Base-by-base conservation (phyloP, 306 rosid species). In the Albizia julibrissin region DNA sequence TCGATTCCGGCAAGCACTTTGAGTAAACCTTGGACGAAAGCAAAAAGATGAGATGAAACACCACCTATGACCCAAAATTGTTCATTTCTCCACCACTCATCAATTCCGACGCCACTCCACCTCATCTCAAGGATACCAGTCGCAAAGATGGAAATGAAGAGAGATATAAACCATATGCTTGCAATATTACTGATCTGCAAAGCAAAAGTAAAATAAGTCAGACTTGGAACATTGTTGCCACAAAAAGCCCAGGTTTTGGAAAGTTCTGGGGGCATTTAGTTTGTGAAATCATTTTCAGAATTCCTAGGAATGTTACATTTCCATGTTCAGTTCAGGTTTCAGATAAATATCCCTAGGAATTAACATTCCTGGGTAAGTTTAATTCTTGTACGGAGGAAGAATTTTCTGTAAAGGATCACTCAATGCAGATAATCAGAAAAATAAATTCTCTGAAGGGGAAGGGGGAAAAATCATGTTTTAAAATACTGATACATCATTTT, bases 61-160 rank as follows among this genome's bases (percentile, higher is more conserved):
- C 99, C 99, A 52, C 99, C 98, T 0, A 96, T 96, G 31, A 96
- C 99, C 99, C 99, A 96, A 80, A 95, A 95, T 75, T 93, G 99
- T 79, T 95, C 99, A 10, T 95, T 95, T 82, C 99, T 95, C 99
- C 99, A 95, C 99, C 98, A 95, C 82, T 95, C 99, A 0, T 95
- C 99, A 0, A 95, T 92, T 85, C 98, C 96, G 0, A 95, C 99
- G 3, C 99, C 99, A 15, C 99, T 95, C 99, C 99, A 95, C 80
- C 99, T 87, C 99, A 95, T 95, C 92, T 95, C 99, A 5, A 95
- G 97, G 76, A 95, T 93, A 82, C 99, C 98, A 0, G 99, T 95
- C 0, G 99, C 99, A 10, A 95, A 95, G 89, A 95, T 95, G 85
- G 99, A 95, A 66, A 95, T 88, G 78, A 95, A 95, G 90, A 95